Conservation (phyloP, 1,284 basidiomycete genomes). For the Dichomitus squalens region DNA sequence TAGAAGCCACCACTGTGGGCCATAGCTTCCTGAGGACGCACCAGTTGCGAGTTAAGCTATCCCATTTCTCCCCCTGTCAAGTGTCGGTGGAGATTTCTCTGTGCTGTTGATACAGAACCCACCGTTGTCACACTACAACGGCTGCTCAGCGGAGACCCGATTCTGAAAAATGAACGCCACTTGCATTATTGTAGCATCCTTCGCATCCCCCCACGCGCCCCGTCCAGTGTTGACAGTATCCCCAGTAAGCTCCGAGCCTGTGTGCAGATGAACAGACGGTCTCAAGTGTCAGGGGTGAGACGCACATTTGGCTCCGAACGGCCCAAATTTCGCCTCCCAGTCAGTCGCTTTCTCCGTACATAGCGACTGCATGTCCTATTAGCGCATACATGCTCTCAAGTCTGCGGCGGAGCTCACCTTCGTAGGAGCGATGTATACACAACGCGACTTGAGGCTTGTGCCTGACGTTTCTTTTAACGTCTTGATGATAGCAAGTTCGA, state of each 20-base stretch:
- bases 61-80: constrained; percentile 90
- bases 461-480: constrained; percentile 58
- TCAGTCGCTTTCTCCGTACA: constrained; percentile 86
- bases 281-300: background rate
- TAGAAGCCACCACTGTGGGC: background rate
- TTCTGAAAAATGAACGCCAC: constrained; percentile 6
- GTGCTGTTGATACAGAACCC: constrained; percentile 8
- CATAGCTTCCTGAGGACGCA: constrained; percentile 28
- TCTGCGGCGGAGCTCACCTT: constrained; percentile 55
- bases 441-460: constrained; percentile 52
- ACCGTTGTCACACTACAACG: constrained; percentile 75
- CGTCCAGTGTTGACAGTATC: constrained; percentile 73
- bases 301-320: constrained; percentile 75
- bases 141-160: background rate
- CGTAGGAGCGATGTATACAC: constrained; percentile 94
- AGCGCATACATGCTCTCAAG: background rate
- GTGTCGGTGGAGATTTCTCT: background rate
- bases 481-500: constrained; percentile 88
- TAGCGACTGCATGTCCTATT: constrained; percentile 60
- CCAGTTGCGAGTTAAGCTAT: constrained; percentile 87
- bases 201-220: constrained; percentile 71
- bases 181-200: constrained; percentile 77
- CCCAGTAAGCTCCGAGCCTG: constrained; percentile 90
- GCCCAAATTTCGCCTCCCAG: constrained; percentile 81
- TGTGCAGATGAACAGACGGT: background rate